Base-by-base conservation (phyloP, 495 filamentous ascomycete species). In the Hapsidospora chrysogenum region DNA sequence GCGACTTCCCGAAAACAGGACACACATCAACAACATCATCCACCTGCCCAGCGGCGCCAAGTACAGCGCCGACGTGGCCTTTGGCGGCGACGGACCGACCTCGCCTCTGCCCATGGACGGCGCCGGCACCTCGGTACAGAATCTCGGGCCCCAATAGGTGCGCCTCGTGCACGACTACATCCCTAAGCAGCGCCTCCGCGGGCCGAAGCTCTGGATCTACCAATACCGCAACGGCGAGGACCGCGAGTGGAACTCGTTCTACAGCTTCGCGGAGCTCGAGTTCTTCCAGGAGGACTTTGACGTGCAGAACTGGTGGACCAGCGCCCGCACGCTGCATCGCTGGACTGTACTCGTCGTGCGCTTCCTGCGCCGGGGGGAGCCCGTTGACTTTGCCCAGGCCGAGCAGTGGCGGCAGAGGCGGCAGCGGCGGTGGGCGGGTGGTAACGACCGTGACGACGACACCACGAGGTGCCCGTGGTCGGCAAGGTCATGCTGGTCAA, bases 1-100 rank as follows among this genome's bases (percentile, higher is more conserved):
- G 23, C 27, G 4, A 13, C 27, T 29, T 4, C 11, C 27, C 15
- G 32, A 31, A 15, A 28, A 36, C 22, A 67, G 66, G 56, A 60
- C 56, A 8, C 78, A 82, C 46, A n/a, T n/a, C n/a, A n/a, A n/a
- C n/a, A n/a, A n/a, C n/a, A 72, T 79, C 47, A 60, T 77, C 22
- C 71, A 68, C 41, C 48, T 80, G 4, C 41, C 51, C 7, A 45
- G 46, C 9, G 56, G 48, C 1, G 17, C 39, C 7, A 54, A 54
- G 41, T 81, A 66, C 38, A 53, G 61, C 28, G n/a, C n/a, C 0
- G 77, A 84, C 44, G 70, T 73, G 8, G 74, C 63, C 3, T 81
- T 82, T 35, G 79, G 77, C 9, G 58, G 61, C 14, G 64, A 74
- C 44, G 75, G 74, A 3, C 63, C 68, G 1, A 69, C 64, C 11